phyloP scores from a whole-genome alignment of 768 basidiomycete species.

The Piloderma croceum region DNA sequence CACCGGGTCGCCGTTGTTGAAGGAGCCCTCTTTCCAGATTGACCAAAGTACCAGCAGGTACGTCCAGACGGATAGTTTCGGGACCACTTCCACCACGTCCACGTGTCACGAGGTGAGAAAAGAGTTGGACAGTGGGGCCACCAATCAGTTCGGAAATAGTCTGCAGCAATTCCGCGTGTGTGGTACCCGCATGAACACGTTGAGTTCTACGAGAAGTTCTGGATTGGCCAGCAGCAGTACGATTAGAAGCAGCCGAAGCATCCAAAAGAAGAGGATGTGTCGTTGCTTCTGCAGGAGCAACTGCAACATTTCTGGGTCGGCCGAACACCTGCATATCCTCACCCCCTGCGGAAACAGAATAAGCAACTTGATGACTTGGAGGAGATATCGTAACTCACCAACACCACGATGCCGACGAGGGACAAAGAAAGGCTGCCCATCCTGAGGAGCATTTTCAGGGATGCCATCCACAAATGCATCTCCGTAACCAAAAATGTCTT shows the following conservation, averaged over 20 bases:
- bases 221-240: conserved; percentile 38
- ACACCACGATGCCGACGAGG: conserved; percentile 49
- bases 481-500: conserved; percentile 51
- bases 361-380: conserved; percentile 1
- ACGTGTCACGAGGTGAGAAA: conserved; percentile 75
- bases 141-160: conserved; percentile 81
- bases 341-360: conserved; percentile 28
- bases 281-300: conserved; percentile 60
- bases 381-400: conserved; percentile 27
- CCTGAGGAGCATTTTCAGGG: conserved; percentile 38
- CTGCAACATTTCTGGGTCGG: conserved; percentile 44
- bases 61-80: conserved; percentile 74
- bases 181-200: conserved; percentile 43
- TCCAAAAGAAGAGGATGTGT: conserved; percentile 82
- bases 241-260: conserved; percentile 40
- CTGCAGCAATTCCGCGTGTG: conserved; percentile 57
- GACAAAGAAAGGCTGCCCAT: conserved; percentile 36
- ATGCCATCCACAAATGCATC: conserved; percentile 46
- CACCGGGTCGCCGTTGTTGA: conserved; percentile 41
- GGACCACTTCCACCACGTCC: conserved; percentile 45
- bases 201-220: conserved; percentile 52
- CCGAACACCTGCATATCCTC: conserved; percentile 63
- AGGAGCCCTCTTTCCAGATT: conserved; percentile 54
- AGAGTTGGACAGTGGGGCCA: conserved; percentile 72
- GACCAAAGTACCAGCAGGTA: conserved; percentile 59